A percentile compares a stretch with the other conserved stretches of the same genome.
Conservation (phyloP, 805 yeast species). For the Candida khao-thaluensis region DNA sequence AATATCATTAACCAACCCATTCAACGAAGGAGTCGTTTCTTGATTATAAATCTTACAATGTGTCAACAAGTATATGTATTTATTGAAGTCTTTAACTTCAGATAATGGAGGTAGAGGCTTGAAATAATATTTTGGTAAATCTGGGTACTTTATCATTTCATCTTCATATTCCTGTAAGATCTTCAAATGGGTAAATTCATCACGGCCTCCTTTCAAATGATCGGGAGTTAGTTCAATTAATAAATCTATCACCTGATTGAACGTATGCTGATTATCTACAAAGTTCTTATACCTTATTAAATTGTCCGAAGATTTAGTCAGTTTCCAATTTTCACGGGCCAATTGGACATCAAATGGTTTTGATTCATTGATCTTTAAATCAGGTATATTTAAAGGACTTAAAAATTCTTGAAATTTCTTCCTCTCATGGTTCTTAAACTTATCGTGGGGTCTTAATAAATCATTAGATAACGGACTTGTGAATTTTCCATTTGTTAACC, state of each 20-base stretch:
- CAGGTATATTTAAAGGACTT: slow-evolving; percentile 32
- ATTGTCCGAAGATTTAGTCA: slow-evolving; percentile 19
- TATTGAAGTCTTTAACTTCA: slow-evolving; percentile 29
- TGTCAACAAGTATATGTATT: slow-evolving; percentile 37
- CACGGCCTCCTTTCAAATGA: slow-evolving; percentile 21
- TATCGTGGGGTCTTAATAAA: slow-evolving; percentile 1
- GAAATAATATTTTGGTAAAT: slow-evolving; percentile 24
- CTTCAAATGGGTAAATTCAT: slow-evolving; percentile 12
- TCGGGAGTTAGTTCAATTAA: slow-evolving; percentile 33
- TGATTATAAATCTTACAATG: slow-evolving; percentile 32
- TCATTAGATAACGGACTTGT: background rate
- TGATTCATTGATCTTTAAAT: slow-evolving; percentile 29
- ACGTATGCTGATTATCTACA: slow-evolving; percentile 28
- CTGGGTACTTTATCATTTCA: slow-evolving; percentile 9
- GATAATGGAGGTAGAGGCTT: slow-evolving; percentile 34
- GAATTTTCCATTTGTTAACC: background rate
- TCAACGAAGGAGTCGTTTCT: slow-evolving; percentile 31
- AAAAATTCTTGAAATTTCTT: slow-evolving; percentile 27
- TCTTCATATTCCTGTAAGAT: slow-evolving; percentile 19
- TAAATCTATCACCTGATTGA: slow-evolving; percentile 32
- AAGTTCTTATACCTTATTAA: slow-evolving; percentile 21
- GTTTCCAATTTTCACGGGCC: slow-evolving; percentile 29
- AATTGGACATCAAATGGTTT: slow-evolving; percentile 20
- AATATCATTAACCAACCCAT: slow-evolving; percentile 38
- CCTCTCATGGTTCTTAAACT: slow-evolving; percentile 10